Evolutionary conservation across 2,329 filamentous ascomycete genomes (phyloP).

Genomic region (Fusarium domesticum): DNA sequence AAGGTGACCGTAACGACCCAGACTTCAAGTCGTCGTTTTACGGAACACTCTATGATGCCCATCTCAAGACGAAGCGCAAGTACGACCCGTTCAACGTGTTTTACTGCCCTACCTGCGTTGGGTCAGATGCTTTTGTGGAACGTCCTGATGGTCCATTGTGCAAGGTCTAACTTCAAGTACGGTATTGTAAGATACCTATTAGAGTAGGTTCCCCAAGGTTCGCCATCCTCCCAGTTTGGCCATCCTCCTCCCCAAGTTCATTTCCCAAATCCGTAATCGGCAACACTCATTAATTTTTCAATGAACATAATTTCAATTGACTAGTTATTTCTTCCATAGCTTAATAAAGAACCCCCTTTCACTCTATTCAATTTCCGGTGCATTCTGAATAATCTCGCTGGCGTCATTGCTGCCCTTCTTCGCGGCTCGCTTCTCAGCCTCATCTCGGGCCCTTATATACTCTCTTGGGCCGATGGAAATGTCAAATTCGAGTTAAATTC

Average conservation of each 20-base stretch:
- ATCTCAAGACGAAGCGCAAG: conserved; percentile 9
- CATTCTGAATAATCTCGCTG: no score
- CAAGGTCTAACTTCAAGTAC: background rate
- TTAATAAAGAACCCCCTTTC: background rate
- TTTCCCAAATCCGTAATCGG: no score
- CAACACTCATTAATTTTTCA: background rate
- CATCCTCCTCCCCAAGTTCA: no score
- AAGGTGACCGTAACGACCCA: conserved; percentile 16
- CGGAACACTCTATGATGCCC: conserved; percentile 3
- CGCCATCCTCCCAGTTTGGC: no score
- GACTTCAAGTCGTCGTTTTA: conserved; percentile 11
- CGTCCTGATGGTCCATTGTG: conserved; percentile 9
- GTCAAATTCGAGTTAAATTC: background rate
- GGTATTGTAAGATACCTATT: no score
- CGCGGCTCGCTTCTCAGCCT: background rate
- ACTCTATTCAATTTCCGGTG: background rate
- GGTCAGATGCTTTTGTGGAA: conserved; percentile 12
- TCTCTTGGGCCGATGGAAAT: background rate
- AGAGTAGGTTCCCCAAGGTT: no score
- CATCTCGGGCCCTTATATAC: background rate
- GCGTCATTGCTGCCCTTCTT: no score
- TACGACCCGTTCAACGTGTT: conserved; percentile 16
- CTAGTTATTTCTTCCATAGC: background rate
- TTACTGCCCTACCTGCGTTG: conserved; percentile 18
- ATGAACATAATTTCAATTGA: background rate